A percentile compares a stretch with the other conserved stretches of the same genome.
Evolutionary conservation across 192 early-diverging fungal genomes (phyloP).

Genomic region (Chytriomyces hyalinus): DNA sequence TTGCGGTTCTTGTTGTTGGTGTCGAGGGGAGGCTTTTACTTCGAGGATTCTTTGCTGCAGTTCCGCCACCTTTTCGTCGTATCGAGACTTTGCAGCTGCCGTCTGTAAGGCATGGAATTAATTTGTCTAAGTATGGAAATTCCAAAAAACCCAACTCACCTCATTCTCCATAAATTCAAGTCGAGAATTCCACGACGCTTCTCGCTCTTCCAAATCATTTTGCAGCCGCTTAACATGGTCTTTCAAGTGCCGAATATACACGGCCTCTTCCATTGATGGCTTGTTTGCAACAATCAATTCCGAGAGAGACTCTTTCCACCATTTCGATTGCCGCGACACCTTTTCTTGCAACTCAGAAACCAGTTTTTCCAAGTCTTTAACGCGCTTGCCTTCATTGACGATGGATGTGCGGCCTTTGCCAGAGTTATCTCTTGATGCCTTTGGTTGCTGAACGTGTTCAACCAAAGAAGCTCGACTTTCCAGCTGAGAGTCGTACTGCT

Average conservation of each 20-base stretch:
- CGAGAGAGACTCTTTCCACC: not conserved
- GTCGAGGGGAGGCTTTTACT: slow-evolving; percentile 12
- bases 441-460: not conserved
- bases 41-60: slow-evolving; percentile 23
- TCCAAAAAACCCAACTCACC: slow-evolving; percentile 9
- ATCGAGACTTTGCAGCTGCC: slow-evolving; percentile 18
- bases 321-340: not conserved
- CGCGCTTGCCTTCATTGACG: not conserved
- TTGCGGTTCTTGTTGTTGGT: not conserved
- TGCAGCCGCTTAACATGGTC: slow-evolving; percentile 33
- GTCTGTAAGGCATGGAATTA: not conserved
- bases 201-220: slow-evolving; percentile 25
- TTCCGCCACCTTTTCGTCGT: slow-evolving; percentile 27
- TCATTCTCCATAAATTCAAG: slow-evolving; percentile 35
- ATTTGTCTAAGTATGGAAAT: not conserved
- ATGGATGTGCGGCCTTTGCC: not conserved
- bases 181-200: slow-evolving; percentile 21
- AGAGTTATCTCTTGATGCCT: not conserved
- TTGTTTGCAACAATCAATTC: slow-evolving; percentile 9
- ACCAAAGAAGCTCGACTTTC: not conserved
- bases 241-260: slow-evolving; percentile 37
- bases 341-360: slow-evolving; percentile 32
- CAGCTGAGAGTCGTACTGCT: not conserved
- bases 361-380: slow-evolving; percentile 33
- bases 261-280: slow-evolving; percentile 29